Evolutionary conservation across 2,329 filamentous ascomycete species (phyloP), one percentile per base, ranked within the genome.

Genomic region (Sporothrix curviconia): DNA sequence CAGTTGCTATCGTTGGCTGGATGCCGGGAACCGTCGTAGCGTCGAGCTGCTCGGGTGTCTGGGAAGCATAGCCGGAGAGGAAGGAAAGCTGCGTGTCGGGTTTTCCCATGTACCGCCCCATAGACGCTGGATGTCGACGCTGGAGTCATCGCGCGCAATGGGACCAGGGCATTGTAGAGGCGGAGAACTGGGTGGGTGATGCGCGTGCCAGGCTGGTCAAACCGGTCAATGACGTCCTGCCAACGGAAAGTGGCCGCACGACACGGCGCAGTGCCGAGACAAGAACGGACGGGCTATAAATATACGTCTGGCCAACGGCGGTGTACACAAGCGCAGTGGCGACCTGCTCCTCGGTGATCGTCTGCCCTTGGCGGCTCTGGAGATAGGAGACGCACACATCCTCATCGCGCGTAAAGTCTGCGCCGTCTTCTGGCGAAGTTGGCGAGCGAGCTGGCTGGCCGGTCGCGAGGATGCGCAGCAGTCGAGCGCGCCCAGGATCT

Each of bases 41-140:
- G 69, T 97, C 91, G 25, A 96, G 79, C 65, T 92, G 83, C 28
- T 89, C 82, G 0, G 86, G 80, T 12, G 81, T 82, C 57, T 92
- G 80, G 4, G 88, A 89, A 22, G 92, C 79, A 69, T 92, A 96
- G 17, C 91, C 91, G 62, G 87, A 87, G 55, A 97, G 83, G 69
- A 97, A 96, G n/a, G 92, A 95, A 36, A 99, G 76, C 63, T 97
- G 92, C 0, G 94, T 90, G 61, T 95, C 85, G 14, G 87, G 64
- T 95, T 83, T 61, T 86, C 84, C 92, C 95, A 99, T 61, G 83
- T 77, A 66, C 92, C 92, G 59, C 92, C 92, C 92, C 94, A 97
- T 22, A 99, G 76, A 39, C 80, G 81, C 69, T 96, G 91, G 44
- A 99, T 87, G 68, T 96, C 90, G 64, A 97, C 84, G 25, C 76